Evolutionary conservation across 257 asterid species (phyloP), one percentile per base, ranked within the genome.

Genomic region (Misopates orontium): DNA sequence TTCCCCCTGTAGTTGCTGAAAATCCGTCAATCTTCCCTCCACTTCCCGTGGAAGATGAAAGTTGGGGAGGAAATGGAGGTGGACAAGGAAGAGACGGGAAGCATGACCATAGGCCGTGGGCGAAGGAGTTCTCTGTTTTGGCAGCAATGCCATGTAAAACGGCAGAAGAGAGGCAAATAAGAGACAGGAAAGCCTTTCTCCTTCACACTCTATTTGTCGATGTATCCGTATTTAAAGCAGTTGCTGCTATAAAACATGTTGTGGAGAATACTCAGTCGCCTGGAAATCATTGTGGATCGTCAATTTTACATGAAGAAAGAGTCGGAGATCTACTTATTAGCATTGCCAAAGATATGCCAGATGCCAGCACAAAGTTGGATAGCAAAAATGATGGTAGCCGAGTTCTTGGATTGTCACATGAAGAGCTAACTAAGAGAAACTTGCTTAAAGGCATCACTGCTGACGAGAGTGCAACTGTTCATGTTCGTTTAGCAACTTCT

Each of bases 11-110:
- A 50, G 84, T 81, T 68, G 79, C 90, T 48, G 93, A 85, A 72
- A 79, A 67, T 49, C 88, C 87, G 19, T 85, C 80, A 0, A 42
- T 42, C 42, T 87, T 87, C 65, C 87, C 90, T 63, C 84, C 84
- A 23, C 82, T 87, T 65, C 96, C 96, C 0, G 64, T 73, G 21
- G 96, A 87, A 72, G 96, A 87, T 60, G 88, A 84, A 71, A 81
- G 80, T 28, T 87, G 96, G 96, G 93, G 93, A 63, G 96, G 96
- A 69, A 82, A 80, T 75, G 96, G 96, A 31, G 96, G 96, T 23
- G 96, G 96, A 17, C 93, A 78, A 58, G 90, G 96, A 36, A 73
- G 84, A 78, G 83, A 76, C 3, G 84, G 80, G 25, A 77, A 78
- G 71, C 78, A 83, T 32, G 85, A 81, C 73, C 20, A 52, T 62